phyloP scores from a whole-genome alignment of 306 rosid genomes.

The Pyrus communis region DNA sequence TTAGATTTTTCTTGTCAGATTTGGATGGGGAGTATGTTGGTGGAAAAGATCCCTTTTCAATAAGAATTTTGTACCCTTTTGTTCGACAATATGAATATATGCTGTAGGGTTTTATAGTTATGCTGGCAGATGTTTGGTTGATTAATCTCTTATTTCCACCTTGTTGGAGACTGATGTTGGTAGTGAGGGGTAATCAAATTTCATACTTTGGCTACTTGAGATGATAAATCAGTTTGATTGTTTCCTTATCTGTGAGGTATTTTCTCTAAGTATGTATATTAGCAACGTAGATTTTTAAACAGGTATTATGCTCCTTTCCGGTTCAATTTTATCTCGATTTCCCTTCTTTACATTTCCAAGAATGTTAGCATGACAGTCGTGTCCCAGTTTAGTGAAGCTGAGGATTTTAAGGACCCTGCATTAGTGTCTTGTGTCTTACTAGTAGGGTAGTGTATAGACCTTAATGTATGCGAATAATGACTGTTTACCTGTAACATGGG shows the following conservation, averaged over 20 bases:
- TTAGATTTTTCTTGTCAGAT: neutral
- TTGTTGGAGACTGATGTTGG: neutral
- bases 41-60: neutral
- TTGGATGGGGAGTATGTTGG: neutral
- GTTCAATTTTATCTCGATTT: too few species aligned
- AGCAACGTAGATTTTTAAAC: neutral
- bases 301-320: neutral
- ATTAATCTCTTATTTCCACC: neutral
- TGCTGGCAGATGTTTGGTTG: neutral
- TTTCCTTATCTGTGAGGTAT: neutral
- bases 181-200: neutral
- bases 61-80: neutral
- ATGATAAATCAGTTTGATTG: neutral
- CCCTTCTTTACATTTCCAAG: neutral
- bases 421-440: neutral
- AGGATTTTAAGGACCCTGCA: neutral
- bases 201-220: neutral
- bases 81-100: neutral
- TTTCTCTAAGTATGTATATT: neutral
- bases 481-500: neutral
- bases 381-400: neutral
- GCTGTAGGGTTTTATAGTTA: neutral
- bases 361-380: neutral
- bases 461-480: neutral
- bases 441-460: neutral